Evolutionary conservation across 2,329 filamentous ascomycete genomes (phyloP).

Genomic region (Pochonia chlamydosporia): DNA sequence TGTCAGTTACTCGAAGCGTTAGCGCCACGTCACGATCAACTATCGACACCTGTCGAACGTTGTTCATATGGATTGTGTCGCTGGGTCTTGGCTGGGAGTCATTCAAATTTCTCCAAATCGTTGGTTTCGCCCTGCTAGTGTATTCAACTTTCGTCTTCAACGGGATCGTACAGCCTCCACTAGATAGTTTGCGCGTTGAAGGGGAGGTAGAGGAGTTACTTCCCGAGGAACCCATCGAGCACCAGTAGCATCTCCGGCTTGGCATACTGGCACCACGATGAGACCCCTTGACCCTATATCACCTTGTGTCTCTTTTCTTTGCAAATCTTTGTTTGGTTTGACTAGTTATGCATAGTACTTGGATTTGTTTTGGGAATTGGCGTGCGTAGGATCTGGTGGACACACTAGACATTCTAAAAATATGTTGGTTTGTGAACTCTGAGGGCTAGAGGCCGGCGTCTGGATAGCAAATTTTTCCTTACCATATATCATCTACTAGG

Average conservation of each 20-base stretch:
- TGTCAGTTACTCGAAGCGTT: conserved; percentile 84
- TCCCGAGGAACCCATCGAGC: conserved; percentile 80
- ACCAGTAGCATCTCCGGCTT: conserved; percentile 36
- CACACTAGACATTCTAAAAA: too few relatives aligned
- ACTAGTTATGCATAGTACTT: too few relatives aligned
- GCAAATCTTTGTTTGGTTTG: too few relatives aligned
- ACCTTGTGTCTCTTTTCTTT: too few relatives aligned
- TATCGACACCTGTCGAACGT: conserved; percentile 93
- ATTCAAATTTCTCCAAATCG: conserved; percentile 95
- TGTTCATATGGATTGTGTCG: conserved; percentile 97
- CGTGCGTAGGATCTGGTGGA: too few relatives aligned
- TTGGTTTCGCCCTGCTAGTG: conserved; percentile 82
- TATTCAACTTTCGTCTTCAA: conserved; percentile 98
- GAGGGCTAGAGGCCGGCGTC: too few relatives aligned
- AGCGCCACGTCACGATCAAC: conserved; percentile 91
- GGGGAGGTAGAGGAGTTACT: conserved; percentile 59
- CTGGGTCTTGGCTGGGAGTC: conserved; percentile 91
- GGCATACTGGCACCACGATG: too few relatives aligned
- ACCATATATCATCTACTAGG: too few relatives aligned
- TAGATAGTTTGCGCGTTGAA: conserved; percentile 58
- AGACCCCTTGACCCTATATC: too few relatives aligned
- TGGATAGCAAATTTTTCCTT: too few relatives aligned
- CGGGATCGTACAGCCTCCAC: conserved; percentile 78
- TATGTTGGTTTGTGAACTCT: too few relatives aligned
- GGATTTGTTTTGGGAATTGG: too few relatives aligned